Evolutionary conservation across 2,329 filamentous ascomycete species (phyloP).

Genomic region (Trichoderma endophyticum): DNA sequence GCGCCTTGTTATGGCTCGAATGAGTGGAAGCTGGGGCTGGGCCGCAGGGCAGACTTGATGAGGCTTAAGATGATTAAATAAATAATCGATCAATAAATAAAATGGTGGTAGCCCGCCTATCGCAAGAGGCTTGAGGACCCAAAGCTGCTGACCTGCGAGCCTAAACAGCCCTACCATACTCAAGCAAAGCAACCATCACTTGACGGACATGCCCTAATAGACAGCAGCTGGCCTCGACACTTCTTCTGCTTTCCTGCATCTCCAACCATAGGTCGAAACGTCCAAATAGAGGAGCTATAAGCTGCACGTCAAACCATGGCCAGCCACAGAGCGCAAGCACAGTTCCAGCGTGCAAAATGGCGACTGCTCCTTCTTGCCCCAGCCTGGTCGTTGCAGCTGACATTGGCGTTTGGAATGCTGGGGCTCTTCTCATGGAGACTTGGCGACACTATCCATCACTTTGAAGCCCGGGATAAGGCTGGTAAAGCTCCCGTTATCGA

Average conservation of each 20-base stretch:
- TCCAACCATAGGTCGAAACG: background rate
- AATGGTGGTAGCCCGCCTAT: background rate
- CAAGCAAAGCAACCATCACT: background rate
- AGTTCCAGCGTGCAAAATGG: constrained; percentile 53
- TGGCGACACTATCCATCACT: constrained; percentile 43
- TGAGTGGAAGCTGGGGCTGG: background rate
- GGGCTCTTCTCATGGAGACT: constrained; percentile 54
- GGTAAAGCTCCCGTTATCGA: constrained; percentile 44
- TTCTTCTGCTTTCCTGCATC: background rate
- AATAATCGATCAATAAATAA: background rate
- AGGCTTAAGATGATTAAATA: constrained; percentile 2
- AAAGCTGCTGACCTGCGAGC: constrained; percentile 2
- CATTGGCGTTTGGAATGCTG: constrained; percentile 44
- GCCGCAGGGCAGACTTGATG: constrained; percentile 16
- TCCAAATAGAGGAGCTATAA: background rate
- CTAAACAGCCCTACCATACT: constrained; percentile 11
- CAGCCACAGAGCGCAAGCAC: constrained; percentile 49
- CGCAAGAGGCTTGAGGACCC: background rate
- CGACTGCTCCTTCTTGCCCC: constrained; percentile 46
- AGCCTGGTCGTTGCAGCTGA: constrained; percentile 48
- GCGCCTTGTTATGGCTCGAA: background rate
- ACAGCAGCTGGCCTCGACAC: constrained; percentile 1
- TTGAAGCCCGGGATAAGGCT: constrained; percentile 39
- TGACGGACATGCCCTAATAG: background rate
- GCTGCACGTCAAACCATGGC: constrained; percentile 29